Evolutionary conservation across 495 filamentous ascomycete genomes (phyloP).

Genomic region (Xylaria curta): DNA sequence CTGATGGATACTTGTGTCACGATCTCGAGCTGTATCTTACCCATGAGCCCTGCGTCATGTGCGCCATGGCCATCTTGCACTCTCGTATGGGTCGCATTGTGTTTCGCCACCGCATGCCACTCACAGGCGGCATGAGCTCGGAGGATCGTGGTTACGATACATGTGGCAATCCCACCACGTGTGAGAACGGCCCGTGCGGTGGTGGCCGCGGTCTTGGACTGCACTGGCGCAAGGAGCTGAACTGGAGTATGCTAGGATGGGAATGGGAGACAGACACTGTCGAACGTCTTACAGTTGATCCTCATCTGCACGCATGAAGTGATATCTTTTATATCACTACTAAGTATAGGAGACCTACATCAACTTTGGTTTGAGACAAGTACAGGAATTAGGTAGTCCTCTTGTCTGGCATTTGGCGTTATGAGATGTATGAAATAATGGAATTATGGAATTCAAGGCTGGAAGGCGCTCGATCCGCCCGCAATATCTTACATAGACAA

Average conservation of each 20-base stretch:
- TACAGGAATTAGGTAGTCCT: slow-evolving; percentile 59
- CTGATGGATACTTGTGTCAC: slow-evolving; percentile 90
- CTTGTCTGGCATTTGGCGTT: slow-evolving; percentile 38
- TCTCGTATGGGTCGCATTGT: slow-evolving; percentile 84
- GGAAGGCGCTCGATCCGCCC: neutral
- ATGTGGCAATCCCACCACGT: slow-evolving; percentile 36
- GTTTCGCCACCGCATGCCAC: slow-evolving; percentile 70
- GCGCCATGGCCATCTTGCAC: slow-evolving; percentile 92
- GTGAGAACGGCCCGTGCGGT: slow-evolving; percentile 42
- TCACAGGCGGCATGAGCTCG: slow-evolving; percentile 63
- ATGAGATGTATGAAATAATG: slow-evolving; percentile 27
- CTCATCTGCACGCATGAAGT: slow-evolving; percentile 46
- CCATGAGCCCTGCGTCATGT: slow-evolving; percentile 95
- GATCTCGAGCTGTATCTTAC: slow-evolving; percentile 89
- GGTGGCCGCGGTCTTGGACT: slow-evolving; percentile 74
- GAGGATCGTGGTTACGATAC: slow-evolving; percentile 51
- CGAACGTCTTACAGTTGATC: slow-evolving; percentile 43
- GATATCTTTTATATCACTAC: slow-evolving; percentile 26
- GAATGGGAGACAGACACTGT: slow-evolving; percentile 65
- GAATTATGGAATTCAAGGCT: slow-evolving; percentile 12
- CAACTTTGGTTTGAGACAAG: slow-evolving; percentile 45
- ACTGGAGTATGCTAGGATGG: slow-evolving; percentile 91
- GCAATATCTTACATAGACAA: neutral
- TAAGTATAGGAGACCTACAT: slow-evolving; percentile 16
- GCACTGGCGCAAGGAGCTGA: slow-evolving; percentile 91